Evolutionary conservation across 2,329 filamentous ascomycete genomes (phyloP), one percentile per base, ranked within the genome.

Genomic region (Exophiala sideris): DNA sequence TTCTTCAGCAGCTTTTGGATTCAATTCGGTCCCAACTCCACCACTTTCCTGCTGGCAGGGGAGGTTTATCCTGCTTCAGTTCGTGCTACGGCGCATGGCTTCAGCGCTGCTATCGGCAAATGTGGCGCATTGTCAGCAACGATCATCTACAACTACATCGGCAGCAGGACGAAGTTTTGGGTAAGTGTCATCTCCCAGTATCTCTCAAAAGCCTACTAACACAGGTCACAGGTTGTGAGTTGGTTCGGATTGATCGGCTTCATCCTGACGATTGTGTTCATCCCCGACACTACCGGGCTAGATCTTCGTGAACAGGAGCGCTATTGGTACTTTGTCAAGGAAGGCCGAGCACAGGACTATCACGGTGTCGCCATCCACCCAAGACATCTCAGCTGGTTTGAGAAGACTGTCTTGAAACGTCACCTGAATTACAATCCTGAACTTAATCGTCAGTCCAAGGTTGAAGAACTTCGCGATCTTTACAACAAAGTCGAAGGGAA

Each of bases 1-100:
- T 96, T 96, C 76, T 73, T 96, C 63, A 95, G 89, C 6, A 95
- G 89, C 20, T 96, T 97, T 79, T 97, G 96, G 85, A 96, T 96
- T 81, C 92, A 97, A 71, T 96, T 96, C 67, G 92, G 92, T 11
- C 92, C 92, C 73, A 97, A 97, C 81, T 87, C 85, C 44, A 91
- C 96, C 66, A 96, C 91, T 59, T 97, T 97, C 87, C 83, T 97
- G 63, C 89, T 95, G 34, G 92, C 92, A 40, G 92, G 90, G 40
- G 92, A 97, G 71, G 90, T 96, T n/a, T 97, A 89, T 80, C 92
- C 92, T 8, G 96, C 91, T 0, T 89, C 91, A 8, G 85, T 97
- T 64, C 91, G 92, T 66, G 92, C 92, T 62, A 91, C 89, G 14
- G 92, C 92, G 48, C 92, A 97, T 78, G 92, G 92, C 53, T 89